A percentile compares a stretch with the other conserved stretches of the same genome.
phyloP scores from a whole-genome alignment of 2,329 filamentous ascomycete species.

The Venturia oleaginea region DNA sequence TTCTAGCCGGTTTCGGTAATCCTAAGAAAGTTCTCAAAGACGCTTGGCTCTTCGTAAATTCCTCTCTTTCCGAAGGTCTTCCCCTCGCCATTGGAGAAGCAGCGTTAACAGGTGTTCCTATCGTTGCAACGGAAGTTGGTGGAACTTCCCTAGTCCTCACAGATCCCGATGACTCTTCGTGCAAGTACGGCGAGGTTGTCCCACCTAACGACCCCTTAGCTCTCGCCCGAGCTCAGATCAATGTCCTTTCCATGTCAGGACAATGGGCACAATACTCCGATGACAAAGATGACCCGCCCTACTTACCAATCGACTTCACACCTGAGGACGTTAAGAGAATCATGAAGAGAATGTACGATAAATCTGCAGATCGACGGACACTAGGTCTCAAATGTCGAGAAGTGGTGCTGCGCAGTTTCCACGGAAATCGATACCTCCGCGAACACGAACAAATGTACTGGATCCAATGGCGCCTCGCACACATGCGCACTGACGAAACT shows the following conservation, averaged over 20 bases:
- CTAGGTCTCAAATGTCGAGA: background rate
- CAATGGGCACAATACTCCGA: slow-evolving; percentile 8
- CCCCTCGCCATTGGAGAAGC: slow-evolving; percentile 38
- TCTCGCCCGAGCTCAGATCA: slow-evolving; percentile 8
- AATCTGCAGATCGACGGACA: background rate
- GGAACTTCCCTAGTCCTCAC: slow-evolving; percentile 6
- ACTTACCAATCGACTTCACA: background rate
- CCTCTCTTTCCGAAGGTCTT: slow-evolving; percentile 37
- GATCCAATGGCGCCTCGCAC: slow-evolving; percentile 6
- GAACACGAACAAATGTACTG: slow-evolving; percentile 12
- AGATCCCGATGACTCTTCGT: slow-evolving; percentile 3
- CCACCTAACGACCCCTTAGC: slow-evolving; percentile 8
- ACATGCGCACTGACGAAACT: background rate
- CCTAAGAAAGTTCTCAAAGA: slow-evolving; percentile 46
- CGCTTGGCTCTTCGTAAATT: slow-evolving; percentile 47
- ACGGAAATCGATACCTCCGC: slow-evolving; percentile 7
- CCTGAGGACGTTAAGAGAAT: background rate
- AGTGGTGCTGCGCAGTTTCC: slow-evolving; percentile 3
- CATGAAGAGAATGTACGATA: slow-evolving; percentile 10
- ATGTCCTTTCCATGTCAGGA: slow-evolving; percentile 6
- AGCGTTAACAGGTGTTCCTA: slow-evolving; percentile 36
- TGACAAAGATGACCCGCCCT: slow-evolving; percentile 3
- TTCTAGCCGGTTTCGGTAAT: slow-evolving; percentile 43
- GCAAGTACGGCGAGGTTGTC: slow-evolving; percentile 7
- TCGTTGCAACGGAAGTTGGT: slow-evolving; percentile 17